Evolutionary conservation across 208 protist genomes (phyloP).

Genomic region (Trypanosoma rangeli): DNA sequence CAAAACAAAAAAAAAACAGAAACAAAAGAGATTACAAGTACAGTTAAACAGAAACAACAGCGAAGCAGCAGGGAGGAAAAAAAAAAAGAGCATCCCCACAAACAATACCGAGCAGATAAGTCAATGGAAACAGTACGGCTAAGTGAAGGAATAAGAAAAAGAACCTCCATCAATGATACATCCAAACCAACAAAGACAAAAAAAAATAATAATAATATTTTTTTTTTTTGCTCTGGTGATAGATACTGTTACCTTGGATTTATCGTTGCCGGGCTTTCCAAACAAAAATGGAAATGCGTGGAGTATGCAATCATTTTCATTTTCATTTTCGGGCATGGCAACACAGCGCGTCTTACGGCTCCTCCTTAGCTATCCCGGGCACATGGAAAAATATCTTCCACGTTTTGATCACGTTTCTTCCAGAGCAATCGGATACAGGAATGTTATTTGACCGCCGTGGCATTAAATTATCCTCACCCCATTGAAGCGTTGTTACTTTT

Average conservation of each 20-base stretch:
- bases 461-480: background rate
- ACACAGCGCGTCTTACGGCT: background rate
- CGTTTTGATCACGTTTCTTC: conserved; percentile 20
- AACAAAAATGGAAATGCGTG: no score
- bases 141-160: background rate
- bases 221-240: conserved; percentile 7
- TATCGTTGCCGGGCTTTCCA: no score
- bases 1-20: conserved; percentile 1
- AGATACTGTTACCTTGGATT: no score
- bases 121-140: background rate
- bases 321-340: background rate
- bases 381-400: conserved; percentile 28
- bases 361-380: background rate
- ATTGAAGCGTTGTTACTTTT: conserved; percentile 14
- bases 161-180: background rate
- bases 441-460: background rate
- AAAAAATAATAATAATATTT: background rate
- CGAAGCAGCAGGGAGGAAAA: conserved; percentile 8
- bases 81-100: background rate
- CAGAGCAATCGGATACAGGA: background rate
- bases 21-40: background rate
- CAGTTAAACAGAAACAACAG: conserved; percentile 2
- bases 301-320: conserved; percentile 6
- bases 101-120: background rate
- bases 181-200: conserved; percentile 1